A percentile compares a stretch with the other conserved stretches of the same genome.
Evolutionary conservation across 2,329 filamentous ascomycete genomes (phyloP).

Genomic region (Sarocladium oryzae): DNA sequence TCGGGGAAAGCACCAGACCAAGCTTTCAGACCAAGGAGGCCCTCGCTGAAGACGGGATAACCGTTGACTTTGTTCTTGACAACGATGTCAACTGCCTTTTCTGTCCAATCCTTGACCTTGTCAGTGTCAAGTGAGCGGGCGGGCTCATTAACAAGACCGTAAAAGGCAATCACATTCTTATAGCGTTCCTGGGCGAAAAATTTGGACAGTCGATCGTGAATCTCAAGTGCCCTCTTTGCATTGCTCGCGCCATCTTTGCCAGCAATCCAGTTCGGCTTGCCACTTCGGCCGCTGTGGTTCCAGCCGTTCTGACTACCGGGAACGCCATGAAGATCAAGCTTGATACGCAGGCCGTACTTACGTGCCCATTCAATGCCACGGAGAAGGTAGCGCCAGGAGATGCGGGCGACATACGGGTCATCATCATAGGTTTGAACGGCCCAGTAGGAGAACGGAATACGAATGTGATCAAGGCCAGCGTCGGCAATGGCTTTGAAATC

Average conservation of each 20-base stretch:
- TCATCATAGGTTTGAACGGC: conserved; percentile 75
- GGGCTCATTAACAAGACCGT: conserved; percentile 91
- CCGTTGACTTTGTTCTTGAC: conserved; percentile 55
- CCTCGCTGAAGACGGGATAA: conserved; percentile 62
- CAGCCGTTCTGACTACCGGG: conserved; percentile 95
- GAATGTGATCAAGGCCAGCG: conserved; percentile 92
- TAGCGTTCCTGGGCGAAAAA: conserved; percentile 95
- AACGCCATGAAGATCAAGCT: conserved; percentile 85
- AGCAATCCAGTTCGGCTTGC: conserved; percentile 78
- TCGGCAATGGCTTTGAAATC: conserved; percentile 78
- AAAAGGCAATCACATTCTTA: conserved; percentile 84
- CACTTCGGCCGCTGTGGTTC: conserved; percentile 88
- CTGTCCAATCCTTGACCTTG: conserved; percentile 39
- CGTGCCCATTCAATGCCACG: conserved; percentile 90
- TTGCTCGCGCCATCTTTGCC: conserved; percentile 76
- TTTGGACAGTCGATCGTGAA: conserved; percentile 77
- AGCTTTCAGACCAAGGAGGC: conserved; percentile 63
- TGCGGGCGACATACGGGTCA: conserved; percentile 80
- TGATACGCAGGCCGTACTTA: conserved; percentile 84
- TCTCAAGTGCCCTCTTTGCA: conserved; percentile 71
- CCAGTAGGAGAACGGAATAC: conserved; percentile 95
- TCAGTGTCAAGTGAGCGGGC: conserved; percentile 3
- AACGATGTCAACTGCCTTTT: conserved; percentile 46
- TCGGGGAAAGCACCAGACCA: conserved; percentile 62
- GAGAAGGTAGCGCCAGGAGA: conserved; percentile 88